Evolutionary conservation across 257 asterid genomes (phyloP).

Genomic region (Ilex asprella): DNA sequence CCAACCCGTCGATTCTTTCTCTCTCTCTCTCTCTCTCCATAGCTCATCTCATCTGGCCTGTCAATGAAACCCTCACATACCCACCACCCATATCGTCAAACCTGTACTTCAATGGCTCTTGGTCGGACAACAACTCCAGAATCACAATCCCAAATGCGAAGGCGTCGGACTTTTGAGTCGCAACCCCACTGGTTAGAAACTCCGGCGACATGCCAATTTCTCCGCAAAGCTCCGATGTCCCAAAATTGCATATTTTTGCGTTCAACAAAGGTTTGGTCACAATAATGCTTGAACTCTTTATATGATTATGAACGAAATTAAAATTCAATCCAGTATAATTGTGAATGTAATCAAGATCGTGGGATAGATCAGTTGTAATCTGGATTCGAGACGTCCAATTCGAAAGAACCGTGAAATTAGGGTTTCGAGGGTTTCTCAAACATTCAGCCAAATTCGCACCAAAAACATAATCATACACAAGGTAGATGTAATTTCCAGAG

Average conservation of each 20-base stretch:
- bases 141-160: constrained; percentile 86
- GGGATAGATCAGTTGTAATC: constrained; percentile 72
- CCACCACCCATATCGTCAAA: constrained; percentile 47
- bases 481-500: constrained; percentile 52
- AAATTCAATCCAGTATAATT: constrained; percentile 69
- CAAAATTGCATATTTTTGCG: constrained; percentile 90
- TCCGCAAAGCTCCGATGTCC: constrained; percentile 94
- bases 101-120: constrained; percentile 60
- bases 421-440: constrained; percentile 54
- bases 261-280: constrained; percentile 61
- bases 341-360: constrained; percentile 84
- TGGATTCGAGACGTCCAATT: constrained; percentile 59
- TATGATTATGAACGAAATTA: constrained; percentile 75
- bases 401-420: constrained; percentile 61
- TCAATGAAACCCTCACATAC: constrained; percentile 29
- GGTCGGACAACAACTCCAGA: constrained; percentile 71
- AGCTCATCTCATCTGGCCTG: too few relatives aligned
- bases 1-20: too few relatives aligned
- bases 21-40: too few relatives aligned
- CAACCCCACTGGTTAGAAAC: constrained; percentile 56
- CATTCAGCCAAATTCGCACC: constrained; percentile 68
- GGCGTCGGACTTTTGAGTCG: constrained; percentile 86
- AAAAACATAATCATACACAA: constrained; percentile 58
- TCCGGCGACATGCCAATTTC: constrained; percentile 94
- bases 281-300: constrained; percentile 63